Conservation (phyloP, 1,139 yeast genomes). For the Sugiyamaella castrensis region DNA sequence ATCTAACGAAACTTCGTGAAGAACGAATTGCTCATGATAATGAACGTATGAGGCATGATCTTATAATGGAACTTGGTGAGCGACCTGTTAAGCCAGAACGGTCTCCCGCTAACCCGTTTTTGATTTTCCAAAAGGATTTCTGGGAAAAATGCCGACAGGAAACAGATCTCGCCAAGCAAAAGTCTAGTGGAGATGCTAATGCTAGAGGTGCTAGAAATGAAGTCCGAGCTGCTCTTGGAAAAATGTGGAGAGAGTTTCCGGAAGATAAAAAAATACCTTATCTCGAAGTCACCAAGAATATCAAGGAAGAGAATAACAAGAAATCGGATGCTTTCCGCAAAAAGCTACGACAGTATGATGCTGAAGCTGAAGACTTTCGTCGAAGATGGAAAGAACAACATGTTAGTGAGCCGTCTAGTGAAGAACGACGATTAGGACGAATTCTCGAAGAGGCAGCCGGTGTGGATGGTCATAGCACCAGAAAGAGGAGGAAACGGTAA, state of each 20-base stretch:
- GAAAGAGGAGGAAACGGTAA: too few species aligned
- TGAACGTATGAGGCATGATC: slow-evolving; percentile 37
- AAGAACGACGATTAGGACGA: slow-evolving; percentile 32
- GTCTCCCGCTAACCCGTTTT: slow-evolving; percentile 42
- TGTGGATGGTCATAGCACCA: too few species aligned
- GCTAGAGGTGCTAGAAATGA: slow-evolving; percentile 42
- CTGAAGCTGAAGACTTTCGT: slow-evolving; percentile 42
- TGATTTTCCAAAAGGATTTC: slow-evolving; percentile 43
- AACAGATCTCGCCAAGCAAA: slow-evolving; percentile 38
- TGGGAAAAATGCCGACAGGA: slow-evolving; percentile 43
- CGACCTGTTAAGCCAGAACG: slow-evolving; percentile 42
- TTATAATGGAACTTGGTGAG: slow-evolving; percentile 39
- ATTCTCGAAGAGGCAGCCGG: slow-evolving; percentile 15
- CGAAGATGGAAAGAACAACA: slow-evolving; percentile 40
- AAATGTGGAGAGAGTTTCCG: slow-evolving; percentile 43
- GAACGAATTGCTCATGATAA: slow-evolving; percentile 30
- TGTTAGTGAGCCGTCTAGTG: slow-evolving; percentile 36
- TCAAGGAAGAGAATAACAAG: slow-evolving; percentile 38
- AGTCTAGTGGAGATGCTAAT: slow-evolving; percentile 32
- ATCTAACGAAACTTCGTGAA: slow-evolving; percentile 28
- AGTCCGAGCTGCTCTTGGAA: slow-evolving; percentile 43
- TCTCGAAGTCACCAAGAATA: slow-evolving; percentile 35
- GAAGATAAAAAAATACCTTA: slow-evolving; percentile 41
- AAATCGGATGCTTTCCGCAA: slow-evolving; percentile 37
- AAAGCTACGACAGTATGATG: slow-evolving; percentile 36